Conservation (phyloP, 192 early-diverging fungal genomes). For the Borealophlyctis nickersoniae region DNA sequence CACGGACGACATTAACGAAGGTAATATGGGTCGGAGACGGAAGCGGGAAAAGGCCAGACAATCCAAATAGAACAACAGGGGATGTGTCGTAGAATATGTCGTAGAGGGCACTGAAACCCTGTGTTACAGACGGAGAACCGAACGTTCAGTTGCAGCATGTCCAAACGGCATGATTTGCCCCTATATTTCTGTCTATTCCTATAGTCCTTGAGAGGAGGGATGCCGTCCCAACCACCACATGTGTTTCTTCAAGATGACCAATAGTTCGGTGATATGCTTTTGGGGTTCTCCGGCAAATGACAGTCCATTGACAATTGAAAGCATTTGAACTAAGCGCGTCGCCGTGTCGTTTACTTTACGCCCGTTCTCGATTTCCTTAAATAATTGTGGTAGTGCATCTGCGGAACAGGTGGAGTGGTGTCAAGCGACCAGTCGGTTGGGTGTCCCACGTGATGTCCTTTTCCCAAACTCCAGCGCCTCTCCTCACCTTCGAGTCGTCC, state of each 20-base stretch:
- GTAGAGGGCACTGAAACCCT: no score
- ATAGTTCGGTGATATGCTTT: background rate
- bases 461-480: no score
- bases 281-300: background rate
- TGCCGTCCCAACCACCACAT: slow-evolving; percentile 1
- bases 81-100: no score
- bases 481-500: slow-evolving; percentile 60
- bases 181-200: no score
- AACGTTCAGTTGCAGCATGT: no score
- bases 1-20: no score
- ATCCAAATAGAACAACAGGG: no score
- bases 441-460: background rate
- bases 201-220: no score
- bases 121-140: no score
- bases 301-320: slow-evolving; percentile 44
- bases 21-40: no score
- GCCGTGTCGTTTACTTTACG: slow-evolving; percentile 63
- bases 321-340: slow-evolving; percentile 71
- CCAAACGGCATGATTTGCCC: no score
- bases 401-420: slow-evolving; percentile 4
- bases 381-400: slow-evolving; percentile 63
- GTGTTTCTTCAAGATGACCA: background rate
- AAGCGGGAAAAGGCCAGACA: no score
- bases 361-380: slow-evolving; percentile 62
- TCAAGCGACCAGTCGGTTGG: background rate